Evolutionary conservation across 495 filamentous ascomycete species (phyloP), one percentile per base, ranked within the genome.

Genomic region (Daldinia vernicosa): DNA sequence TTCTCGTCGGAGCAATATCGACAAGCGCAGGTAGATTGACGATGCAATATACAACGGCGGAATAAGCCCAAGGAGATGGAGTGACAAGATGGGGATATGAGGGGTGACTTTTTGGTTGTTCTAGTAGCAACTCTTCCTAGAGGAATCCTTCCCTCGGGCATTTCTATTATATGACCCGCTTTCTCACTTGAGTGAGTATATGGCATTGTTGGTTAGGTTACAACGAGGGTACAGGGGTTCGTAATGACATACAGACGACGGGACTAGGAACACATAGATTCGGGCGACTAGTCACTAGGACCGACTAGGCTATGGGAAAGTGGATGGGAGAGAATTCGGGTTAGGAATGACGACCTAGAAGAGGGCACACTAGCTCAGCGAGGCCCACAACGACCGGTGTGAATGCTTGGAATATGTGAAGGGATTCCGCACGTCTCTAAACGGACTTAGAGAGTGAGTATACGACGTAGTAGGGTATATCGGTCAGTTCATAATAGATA

Each of bases 11-110:
- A 51, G 74, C 69, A 75, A 76, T 76, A 76, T 76, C 35, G 71
- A 75, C 67, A 71, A 60, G 71, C 69, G 68, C 67, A 71, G 40
- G 54, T 75, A 77, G 65, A 77, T 78, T 78, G 76, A 67, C 70
- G 61, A 72, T 67, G 68, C 53, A 76, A 78, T 78, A 78, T 78
- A 76, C 67, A 64, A 67, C 65, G 68, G 67, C 74, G 72, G 74
- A 69, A 75, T 64, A 71, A 40, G 59, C 55, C 62, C 66, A 55
- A 67, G 54, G 55, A 58, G 63, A 67, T 73, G 51, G 52, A 70
- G 57, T 64, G 67, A 72, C 65, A 52, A 64, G 65, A 72, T 69
- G 65, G 35, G 65, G 66, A 63, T 63, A 63, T 69, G 61, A 66
- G 57, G 62, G 59, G 66, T 69, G 60, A 74, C 47, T 67, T 72